A percentile compares a stretch with the other conserved stretches of the same genome.
phyloP scores from a whole-genome alignment of 2,329 filamentous ascomycete species.

The Fusarium devonianum region DNA sequence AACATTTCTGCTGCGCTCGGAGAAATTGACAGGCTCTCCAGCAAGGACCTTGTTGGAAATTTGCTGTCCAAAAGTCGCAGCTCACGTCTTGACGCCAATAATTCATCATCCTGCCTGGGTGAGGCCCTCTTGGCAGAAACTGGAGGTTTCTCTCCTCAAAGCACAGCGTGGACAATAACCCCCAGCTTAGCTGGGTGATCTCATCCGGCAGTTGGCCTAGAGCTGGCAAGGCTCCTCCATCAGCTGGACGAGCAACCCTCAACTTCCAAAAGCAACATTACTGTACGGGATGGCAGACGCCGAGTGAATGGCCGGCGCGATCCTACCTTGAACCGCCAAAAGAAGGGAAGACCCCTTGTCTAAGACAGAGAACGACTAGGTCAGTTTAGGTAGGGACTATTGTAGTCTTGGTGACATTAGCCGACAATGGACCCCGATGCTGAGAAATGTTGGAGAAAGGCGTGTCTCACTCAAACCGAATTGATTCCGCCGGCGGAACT shows the following conservation, averaged over 20 bases:
- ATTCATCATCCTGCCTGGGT: too few species aligned
- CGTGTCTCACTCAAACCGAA: too few species aligned
- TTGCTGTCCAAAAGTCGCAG: too few species aligned
- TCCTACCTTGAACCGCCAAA: background rate
- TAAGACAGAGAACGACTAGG: background rate
- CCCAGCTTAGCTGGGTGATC: background rate
- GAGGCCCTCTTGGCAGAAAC: conserved; percentile 9
- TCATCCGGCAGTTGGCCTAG: too few species aligned
- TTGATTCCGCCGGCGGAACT: conserved; percentile 1
- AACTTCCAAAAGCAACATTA: conserved; percentile 4
- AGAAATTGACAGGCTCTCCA: too few species aligned
- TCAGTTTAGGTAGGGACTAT: too few species aligned
- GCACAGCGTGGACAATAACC: conserved; percentile 9
- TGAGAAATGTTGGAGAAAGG: too few species aligned
- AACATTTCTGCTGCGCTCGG: too few species aligned
- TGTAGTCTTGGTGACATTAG: background rate
- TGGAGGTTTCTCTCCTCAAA: too few species aligned
- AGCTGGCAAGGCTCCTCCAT: too few species aligned
- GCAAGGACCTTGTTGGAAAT: too few species aligned
- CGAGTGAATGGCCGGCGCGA: background rate
- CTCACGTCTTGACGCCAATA: too few species aligned
- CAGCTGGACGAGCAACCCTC: background rate
- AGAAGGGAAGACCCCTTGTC: conserved; percentile 2
- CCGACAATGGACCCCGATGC: background rate
- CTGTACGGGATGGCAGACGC: background rate